These are phyloP conservation scores for Rhizoclosmatium globosum DNA, from an alignment of 192 early-diverging fungal genomes.

Conservation along the genomic window DNA sequence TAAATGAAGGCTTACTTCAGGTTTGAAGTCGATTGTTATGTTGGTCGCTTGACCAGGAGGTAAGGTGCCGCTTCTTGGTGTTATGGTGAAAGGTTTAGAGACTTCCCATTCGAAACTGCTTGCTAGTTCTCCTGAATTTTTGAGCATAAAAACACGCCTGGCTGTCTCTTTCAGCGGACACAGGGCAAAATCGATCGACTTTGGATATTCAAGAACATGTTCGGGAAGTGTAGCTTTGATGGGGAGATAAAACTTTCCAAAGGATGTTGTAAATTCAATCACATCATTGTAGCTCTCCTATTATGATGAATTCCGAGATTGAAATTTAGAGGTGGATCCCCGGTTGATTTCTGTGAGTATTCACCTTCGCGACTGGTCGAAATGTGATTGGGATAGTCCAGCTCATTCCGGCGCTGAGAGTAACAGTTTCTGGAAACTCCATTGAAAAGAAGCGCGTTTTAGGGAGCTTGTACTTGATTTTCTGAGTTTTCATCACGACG, in stretches of 20 bases:
- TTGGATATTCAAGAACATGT: slow-evolving; percentile 60
- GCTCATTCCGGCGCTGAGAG: slow-evolving; percentile 66
- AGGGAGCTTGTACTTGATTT: slow-evolving; percentile 68
- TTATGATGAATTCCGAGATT: neutral
- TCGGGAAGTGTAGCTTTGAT: slow-evolving; percentile 62
- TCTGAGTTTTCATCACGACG: slow-evolving; percentile 70
- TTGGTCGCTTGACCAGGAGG: slow-evolving; percentile 37
- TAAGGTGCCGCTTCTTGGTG: slow-evolving; percentile 46
- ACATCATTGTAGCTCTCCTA: slow-evolving; percentile 63
- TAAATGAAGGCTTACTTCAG: slow-evolving; percentile 42
- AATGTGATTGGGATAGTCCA: slow-evolving; percentile 67
- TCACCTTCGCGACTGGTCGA: slow-evolving; percentile 64
- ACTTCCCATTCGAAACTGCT: slow-evolving; percentile 62
- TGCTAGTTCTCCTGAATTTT: slow-evolving; percentile 58
- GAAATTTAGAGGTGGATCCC: neutral
- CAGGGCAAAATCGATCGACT: slow-evolving; percentile 52
- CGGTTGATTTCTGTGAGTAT: neutral
- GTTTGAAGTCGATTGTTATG: slow-evolving; percentile 59
- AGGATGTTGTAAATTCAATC: slow-evolving; percentile 63
- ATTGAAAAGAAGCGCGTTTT: slow-evolving; percentile 65
- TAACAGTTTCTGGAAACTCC: slow-evolving; percentile 67
- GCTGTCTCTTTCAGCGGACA: slow-evolving; percentile 63
- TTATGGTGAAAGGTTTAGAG: slow-evolving; percentile 52
- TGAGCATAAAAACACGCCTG: slow-evolving; percentile 47
- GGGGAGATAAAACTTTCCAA: slow-evolving; percentile 61